A percentile compares a stretch with the other conserved stretches of the same genome.
Conservation (phyloP, 768 basidiomycete species). For the Hygrophoropsis aurantiaca region DNA sequence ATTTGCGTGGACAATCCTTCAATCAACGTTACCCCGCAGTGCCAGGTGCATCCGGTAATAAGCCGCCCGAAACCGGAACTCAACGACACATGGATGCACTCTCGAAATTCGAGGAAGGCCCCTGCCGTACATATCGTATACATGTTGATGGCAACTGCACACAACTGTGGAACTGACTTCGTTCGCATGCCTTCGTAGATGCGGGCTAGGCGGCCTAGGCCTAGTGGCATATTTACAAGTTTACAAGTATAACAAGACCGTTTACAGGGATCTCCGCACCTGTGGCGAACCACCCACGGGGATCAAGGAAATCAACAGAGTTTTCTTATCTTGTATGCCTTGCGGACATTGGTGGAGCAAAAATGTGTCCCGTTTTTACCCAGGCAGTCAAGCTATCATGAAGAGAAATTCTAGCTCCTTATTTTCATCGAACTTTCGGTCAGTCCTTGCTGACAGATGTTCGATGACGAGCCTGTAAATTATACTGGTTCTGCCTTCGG, state of each 20-base stretch:
- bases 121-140: slow-evolving; percentile 6
- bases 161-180: background rate
- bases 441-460: slow-evolving; percentile 11
- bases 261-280: slow-evolving; percentile 11
- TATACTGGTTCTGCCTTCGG: too few species aligned
- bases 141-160: background rate
- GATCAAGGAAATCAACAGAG: slow-evolving; percentile 13
- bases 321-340: slow-evolving; percentile 5
- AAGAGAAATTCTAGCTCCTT: too few species aligned
- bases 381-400: slow-evolving; percentile 5
- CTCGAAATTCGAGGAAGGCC: slow-evolving; percentile 1
- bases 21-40: slow-evolving; percentile 8
- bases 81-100: background rate
- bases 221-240: background rate
- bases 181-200: slow-evolving; percentile 2
- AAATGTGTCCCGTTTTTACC: slow-evolving; percentile 2
- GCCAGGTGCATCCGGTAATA: slow-evolving; percentile 1
- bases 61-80: background rate
- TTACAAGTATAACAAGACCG: slow-evolving; percentile 9
- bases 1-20: slow-evolving; percentile 2
- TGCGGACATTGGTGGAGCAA: slow-evolving; percentile 3
- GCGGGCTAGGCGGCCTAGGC: background rate
- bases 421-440: slow-evolving; percentile 5
- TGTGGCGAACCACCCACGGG: slow-evolving; percentile 21
- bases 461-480: background rate